A percentile compares a stretch with the other conserved stretches of the same genome.
These are phyloP conservation scores for Volvox africanus DNA, from an alignment of 139 green algal genomes.

Conservation along the genomic window DNA sequence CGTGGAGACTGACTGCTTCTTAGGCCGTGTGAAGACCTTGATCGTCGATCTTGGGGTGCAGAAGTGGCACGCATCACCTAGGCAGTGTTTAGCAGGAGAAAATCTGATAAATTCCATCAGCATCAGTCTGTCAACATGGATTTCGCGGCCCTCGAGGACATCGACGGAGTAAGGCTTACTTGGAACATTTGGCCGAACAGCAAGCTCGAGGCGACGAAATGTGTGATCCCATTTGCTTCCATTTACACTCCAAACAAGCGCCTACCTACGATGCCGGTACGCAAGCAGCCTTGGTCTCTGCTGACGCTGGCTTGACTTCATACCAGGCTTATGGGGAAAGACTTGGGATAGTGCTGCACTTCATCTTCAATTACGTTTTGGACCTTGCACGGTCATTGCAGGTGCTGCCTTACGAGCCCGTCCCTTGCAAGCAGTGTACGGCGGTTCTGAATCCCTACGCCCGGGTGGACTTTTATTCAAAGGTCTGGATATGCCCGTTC, in stretches of 20 bases:
- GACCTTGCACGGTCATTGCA: slow-evolving; percentile 48
- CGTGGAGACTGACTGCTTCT: too few relatives aligned
- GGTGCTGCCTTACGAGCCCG: slow-evolving; percentile 94
- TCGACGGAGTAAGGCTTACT: slow-evolving; percentile 70
- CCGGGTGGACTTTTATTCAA: slow-evolving; percentile 89
- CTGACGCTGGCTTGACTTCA: too few relatives aligned
- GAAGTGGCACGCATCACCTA: too few relatives aligned
- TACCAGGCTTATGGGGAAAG: too few relatives aligned
- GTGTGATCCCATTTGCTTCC: slow-evolving; percentile 94
- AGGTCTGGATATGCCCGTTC: slow-evolving; percentile 97
- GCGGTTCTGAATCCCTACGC: slow-evolving; percentile 96
- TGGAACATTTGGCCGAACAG: slow-evolving; percentile 98
- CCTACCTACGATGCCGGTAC: slow-evolving; percentile 86
- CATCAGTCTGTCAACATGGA: slow-evolving; percentile 27
- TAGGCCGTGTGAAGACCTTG: too few relatives aligned
- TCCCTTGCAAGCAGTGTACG: slow-evolving; percentile 94
- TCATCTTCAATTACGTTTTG: too few relatives aligned
- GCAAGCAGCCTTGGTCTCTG: background rate
- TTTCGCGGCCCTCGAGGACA: slow-evolving; percentile 58
- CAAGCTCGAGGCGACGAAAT: slow-evolving; percentile 96
- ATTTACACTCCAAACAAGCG: slow-evolving; percentile 93
- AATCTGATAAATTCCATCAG: too few relatives aligned
- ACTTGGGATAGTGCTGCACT: too few relatives aligned
- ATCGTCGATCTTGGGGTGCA: too few relatives aligned
- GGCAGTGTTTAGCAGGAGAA: too few relatives aligned